These are phyloP conservation scores for Fusarium lateritium DNA, from an alignment of 2,329 filamentous ascomycete genomes.

Conservation along the genomic window DNA sequence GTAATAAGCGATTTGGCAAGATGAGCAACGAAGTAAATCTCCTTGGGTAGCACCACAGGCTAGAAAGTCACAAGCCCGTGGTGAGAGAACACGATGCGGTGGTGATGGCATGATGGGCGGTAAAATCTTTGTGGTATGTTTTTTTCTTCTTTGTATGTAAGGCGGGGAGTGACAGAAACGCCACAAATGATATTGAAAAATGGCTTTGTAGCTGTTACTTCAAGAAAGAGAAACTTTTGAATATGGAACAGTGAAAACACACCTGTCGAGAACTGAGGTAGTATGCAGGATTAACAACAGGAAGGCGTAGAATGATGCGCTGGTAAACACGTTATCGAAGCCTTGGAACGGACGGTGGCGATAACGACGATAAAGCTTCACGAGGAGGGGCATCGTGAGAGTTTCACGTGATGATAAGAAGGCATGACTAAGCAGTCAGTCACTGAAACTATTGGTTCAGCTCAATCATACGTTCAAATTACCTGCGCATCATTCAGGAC, in stretches of 20 bases:
- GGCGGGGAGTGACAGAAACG: not conserved
- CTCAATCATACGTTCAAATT: too few species aligned
- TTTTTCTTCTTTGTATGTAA: not conserved
- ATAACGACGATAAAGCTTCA: conserved; percentile 7
- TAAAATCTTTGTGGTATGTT: conserved; percentile 1
- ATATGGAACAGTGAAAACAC: not conserved
- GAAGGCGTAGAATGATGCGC: too few species aligned
- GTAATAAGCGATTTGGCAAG: conserved; percentile 61
- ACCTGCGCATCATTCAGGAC: too few species aligned
- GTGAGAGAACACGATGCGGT: not conserved
- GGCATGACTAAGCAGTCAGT: not conserved
- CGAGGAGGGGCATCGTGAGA: conserved; percentile 8
- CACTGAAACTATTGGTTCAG: too few species aligned
- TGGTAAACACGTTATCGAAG: not conserved
- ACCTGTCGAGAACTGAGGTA: not conserved
- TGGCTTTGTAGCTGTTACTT: not conserved
- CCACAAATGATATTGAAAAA: too few species aligned
- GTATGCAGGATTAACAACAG: too few species aligned
- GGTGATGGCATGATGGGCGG: conserved; percentile 2
- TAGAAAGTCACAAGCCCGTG: conserved; percentile 28
- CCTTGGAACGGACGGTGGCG: not conserved
- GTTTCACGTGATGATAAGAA: rapidly evolving
- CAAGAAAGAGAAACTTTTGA: not conserved
- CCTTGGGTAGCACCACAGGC: conserved; percentile 17
- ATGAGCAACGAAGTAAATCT: conserved; percentile 54